Base-by-base conservation (phyloP, 495 filamentous ascomycete species). In the Tuber borchii region DNA sequence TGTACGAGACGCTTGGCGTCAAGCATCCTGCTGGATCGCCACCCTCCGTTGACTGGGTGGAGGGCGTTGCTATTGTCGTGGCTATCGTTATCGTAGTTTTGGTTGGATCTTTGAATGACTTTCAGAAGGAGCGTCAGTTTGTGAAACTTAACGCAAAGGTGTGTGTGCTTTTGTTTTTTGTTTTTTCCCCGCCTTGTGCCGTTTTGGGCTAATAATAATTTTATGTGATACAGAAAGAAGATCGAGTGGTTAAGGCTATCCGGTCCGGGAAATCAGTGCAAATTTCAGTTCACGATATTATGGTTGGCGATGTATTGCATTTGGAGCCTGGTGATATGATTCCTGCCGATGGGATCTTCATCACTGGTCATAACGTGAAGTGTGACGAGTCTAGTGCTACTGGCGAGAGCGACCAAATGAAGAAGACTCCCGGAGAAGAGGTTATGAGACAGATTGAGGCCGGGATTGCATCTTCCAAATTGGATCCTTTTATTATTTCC, bases 401-500 rank as follows among this genome's bases (percentile, higher is more conserved):
- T 14, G 93, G 93, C 71, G 93, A 96, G 82, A 95, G 93, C 0
- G 93, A 96, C 80, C 83, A 94, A 70, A 88, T 96, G 73, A 89
- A 88, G 70, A 96, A 96, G 83, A 86, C 86, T 42, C 79, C 89
- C 1, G 91, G 87, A 16, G 90, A 95, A 40, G 93, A 95, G 19
- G 95, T 97, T 31, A 96, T 88, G 77, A 86, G 86, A 48, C 91
- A 92, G 6, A 93, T 97, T 74, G 90, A 95, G 80, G 87, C 91
- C 65, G 87, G 91, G 71, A 90, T 93, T 73, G 88, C 86, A 74
- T 83, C 93, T n/a, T 88, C 88, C 78, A 97, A 97, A 83, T 86
- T 95, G 84, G 95, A 98, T 78, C 94, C 94, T 1, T 97, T 98
- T 83, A 96, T 98, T 77, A 88, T 97, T 56, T 97, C 95, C 20